phyloP scores from a whole-genome alignment of 768 basidiomycete genomes.

The Boletus coccyginus region DNA sequence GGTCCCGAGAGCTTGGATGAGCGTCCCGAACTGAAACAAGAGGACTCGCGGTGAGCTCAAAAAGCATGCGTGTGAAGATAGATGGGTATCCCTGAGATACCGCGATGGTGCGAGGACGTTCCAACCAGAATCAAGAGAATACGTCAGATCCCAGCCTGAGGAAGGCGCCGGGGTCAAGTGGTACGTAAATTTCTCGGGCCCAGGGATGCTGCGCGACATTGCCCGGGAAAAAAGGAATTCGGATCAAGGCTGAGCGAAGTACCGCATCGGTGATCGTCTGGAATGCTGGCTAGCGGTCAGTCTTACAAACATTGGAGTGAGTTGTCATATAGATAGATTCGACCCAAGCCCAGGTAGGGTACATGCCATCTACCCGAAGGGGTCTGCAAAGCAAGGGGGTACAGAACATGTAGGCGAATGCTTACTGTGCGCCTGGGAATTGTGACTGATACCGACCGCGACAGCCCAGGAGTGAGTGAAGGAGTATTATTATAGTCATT shows the following conservation, averaged over 20 bases:
- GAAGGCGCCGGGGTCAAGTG: not conserved
- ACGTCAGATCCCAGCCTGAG: not conserved
- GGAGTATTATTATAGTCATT: not conserved
- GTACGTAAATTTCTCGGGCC: not conserved
- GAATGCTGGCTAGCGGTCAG: not conserved
- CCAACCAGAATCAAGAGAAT: not conserved
- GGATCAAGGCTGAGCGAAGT: not conserved
- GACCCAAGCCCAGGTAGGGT: too few species aligned
- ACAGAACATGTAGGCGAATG: not conserved
- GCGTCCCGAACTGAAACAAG: not conserved
- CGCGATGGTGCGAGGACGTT: not conserved
- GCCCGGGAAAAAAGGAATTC: not conserved
- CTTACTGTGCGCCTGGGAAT: not conserved
- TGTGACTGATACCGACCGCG: too few species aligned
- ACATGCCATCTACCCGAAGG: not conserved
- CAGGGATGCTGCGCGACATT: not conserved
- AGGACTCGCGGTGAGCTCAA: not conserved
- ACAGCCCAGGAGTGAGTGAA: not conserved
- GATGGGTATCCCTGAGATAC: not conserved
- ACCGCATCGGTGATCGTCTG: not conserved
- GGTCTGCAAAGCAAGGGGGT: not conserved
- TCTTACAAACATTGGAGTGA: not conserved
- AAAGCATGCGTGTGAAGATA: not conserved
- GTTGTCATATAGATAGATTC: not conserved
- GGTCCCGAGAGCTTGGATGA: not conserved